Base-by-base conservation (phyloP, 139 green algal species). In the Chlorella sp. region DNA sequence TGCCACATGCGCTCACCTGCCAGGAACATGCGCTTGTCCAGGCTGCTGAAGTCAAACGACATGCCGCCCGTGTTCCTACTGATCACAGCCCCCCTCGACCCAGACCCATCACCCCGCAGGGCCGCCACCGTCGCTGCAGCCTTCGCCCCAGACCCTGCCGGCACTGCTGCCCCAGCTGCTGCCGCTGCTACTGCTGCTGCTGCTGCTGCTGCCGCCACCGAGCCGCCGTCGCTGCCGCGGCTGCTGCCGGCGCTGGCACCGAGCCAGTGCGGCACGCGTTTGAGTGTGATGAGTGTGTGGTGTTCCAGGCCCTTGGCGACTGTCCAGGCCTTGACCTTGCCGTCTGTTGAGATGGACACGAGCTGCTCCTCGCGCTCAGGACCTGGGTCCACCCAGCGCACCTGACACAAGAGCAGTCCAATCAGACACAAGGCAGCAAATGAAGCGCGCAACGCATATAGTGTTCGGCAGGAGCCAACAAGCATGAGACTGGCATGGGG, bases 281-380 rank as follows among this genome's bases (percentile, higher is more conserved):
- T 94, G 2, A 97, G 86, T 70, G 86, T 88, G 73, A 96, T 93
- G 50, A 97, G 79, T 73, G 93, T 89, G 0, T 59, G 74, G 67
- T 82, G 85, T 74, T 96, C 88, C 67, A 97, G 80, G 36, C 90
- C 90, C 68, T 93, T 91, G n/a, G 81, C 81, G 10, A 89, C 91
- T 60, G 81, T 87, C 91, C 91, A 96, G 27, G 88, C 81, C 22
- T 81, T 91, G 31, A 96, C 78, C 30, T 88, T 81, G 50, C 91
- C 91, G 62, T 97, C 92, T 29, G 87, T 92, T 26, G 88, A 94
- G 34, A 93, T 87, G 31, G 90, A 94, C 20, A 97, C 82, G 30
- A 97, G 84, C 32, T 74, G 64, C 83, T 97, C 92, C 50, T 89
- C 88, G 6, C 81, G 77, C 32, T 95, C 90, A 3, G 70, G 62